phyloP scores from a whole-genome alignment of 1,284 basidiomycete genomes.

The Ustilago xerochloae region DNA sequence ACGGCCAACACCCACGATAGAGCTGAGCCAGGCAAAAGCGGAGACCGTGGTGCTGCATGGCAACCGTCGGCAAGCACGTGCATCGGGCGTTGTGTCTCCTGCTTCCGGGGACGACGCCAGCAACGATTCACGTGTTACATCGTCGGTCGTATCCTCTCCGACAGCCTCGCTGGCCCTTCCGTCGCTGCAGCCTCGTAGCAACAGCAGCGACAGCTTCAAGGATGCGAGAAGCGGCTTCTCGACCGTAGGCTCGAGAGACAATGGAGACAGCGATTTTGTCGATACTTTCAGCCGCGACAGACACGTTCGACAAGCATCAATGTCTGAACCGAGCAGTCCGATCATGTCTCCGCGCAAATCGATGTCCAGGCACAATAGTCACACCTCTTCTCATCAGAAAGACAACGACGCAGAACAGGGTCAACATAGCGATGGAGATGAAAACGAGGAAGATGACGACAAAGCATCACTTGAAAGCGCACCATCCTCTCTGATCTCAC shows the following conservation, averaged over 20 bases:
- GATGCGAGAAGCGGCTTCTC: too few species aligned
- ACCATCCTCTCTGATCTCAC: constrained; percentile 37
- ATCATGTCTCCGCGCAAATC: constrained; percentile 11
- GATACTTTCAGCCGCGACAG: background rate
- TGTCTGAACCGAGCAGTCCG: constrained; percentile 17
- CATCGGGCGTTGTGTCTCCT: constrained; percentile 1
- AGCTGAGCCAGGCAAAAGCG: constrained; percentile 32
- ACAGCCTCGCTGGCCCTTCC: background rate
- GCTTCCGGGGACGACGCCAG: background rate
- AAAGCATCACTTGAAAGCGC: constrained; percentile 38
- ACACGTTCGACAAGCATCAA: constrained; percentile 5
- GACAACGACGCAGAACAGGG: too few species aligned
- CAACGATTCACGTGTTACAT: background rate
- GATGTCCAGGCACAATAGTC: background rate
- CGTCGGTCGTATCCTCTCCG: constrained; percentile 11
- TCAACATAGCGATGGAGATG: background rate
- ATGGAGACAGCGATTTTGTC: background rate
- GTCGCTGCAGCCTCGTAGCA: background rate
- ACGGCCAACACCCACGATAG: constrained; percentile 34
- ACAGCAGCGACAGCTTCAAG: background rate
- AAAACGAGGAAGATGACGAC: too few species aligned
- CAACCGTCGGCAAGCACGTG: constrained; percentile 40
- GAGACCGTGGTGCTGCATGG: constrained; percentile 42
- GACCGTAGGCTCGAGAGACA: too few species aligned
- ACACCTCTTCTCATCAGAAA: too few species aligned